Conservation (phyloP, 352 stramenopile genomes). For the Peronospora destructor region DNA sequence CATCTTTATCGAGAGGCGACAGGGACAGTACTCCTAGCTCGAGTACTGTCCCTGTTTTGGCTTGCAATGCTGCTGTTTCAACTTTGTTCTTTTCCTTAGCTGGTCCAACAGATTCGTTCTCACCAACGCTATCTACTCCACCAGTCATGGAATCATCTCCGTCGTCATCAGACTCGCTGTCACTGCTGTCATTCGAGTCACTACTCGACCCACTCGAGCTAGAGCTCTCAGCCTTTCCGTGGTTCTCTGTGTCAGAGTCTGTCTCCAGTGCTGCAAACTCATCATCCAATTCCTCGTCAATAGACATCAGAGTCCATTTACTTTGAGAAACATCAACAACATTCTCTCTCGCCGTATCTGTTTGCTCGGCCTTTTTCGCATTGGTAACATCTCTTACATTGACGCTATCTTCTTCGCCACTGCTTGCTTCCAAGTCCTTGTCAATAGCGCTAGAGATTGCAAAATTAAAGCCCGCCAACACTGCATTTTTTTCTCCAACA, state of each 20-base stretch:
- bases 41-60: not conserved
- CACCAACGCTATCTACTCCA: not conserved
- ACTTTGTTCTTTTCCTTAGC: not conserved
- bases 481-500: not conserved
- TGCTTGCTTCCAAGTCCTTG: constrained; percentile 26
- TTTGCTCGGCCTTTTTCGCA: not conserved
- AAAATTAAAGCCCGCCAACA: constrained; percentile 1
- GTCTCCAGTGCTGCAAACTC: constrained; percentile 32
- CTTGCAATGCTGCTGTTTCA: not conserved
- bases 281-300: constrained; percentile 36
- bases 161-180: constrained; percentile 18
- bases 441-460: constrained; percentile 27
- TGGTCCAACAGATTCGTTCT: not conserved
- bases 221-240: constrained; percentile 12
- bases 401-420: constrained; percentile 20
- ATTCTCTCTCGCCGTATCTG: not conserved
- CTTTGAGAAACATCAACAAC: not conserved
- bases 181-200: constrained; percentile 29
- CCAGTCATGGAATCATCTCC: constrained; percentile 6
- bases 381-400: not conserved
- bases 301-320: constrained; percentile 13
- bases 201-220: constrained; percentile 29
- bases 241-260: constrained; percentile 16
- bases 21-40: not conserved
- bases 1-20: constrained; percentile 1